These are phyloP conservation scores for Microdochium bolleyi DNA, from an alignment of 2,329 filamentous ascomycete species.

Conservation along the genomic window DNA sequence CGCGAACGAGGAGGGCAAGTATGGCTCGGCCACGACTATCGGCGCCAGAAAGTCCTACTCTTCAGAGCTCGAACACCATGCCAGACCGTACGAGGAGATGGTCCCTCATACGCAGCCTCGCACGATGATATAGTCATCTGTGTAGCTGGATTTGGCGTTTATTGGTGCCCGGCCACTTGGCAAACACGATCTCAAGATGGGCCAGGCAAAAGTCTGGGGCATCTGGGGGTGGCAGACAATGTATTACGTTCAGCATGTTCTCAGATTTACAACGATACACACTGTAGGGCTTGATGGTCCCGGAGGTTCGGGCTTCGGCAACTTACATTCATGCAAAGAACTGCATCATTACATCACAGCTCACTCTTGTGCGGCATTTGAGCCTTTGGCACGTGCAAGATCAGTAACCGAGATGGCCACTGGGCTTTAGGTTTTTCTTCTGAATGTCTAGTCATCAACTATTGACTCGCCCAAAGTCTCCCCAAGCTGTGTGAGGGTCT, in stretches of 20 bases:
- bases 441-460: constrained; percentile 1
- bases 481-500: constrained; percentile 67
- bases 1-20: constrained; percentile 16
- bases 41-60: constrained; percentile 10
- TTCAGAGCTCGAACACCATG: constrained; percentile 36
- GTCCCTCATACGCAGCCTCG: constrained; percentile 40
- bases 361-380: no score
- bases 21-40: constrained; percentile 10
- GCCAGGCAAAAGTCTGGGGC: neutral
- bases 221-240: neutral
- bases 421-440: no score
- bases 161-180: neutral
- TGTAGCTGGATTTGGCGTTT: neutral
- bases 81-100: constrained; percentile 51
- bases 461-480: constrained; percentile 47
- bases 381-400: no score
- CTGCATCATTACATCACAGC: no score
- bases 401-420: no score
- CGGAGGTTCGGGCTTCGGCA: neutral
- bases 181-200: neutral
- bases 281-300: neutral
- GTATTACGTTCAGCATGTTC: neutral
- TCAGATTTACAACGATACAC: neutral
- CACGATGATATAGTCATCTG: constrained; percentile 15
- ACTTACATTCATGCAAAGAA: no score